Evolutionary conservation across 1,284 basidiomycete genomes (phyloP), one percentile per base, ranked within the genome.

Genomic region (Cutaneotrichosporon cavernicola): DNA sequence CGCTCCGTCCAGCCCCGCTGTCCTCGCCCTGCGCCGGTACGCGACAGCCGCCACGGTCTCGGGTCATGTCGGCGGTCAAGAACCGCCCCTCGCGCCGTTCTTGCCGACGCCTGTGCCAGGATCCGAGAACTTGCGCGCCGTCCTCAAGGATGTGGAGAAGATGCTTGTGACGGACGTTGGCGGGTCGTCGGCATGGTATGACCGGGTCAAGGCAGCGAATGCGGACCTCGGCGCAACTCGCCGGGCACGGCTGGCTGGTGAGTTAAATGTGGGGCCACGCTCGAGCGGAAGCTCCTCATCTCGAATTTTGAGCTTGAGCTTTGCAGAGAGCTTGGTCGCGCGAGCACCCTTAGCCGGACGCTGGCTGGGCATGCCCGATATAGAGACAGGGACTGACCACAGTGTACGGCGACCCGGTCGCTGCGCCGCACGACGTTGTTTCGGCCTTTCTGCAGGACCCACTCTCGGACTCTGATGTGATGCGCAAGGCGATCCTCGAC

Each of bases 371-470:
- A 9, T 18, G 8, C n/a, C 43, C 16, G 9, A 5, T 18, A 46
- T 36, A 13, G 34, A 6, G 18, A n/a, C 4, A 4, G 14, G 21
- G 14, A 31, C 58, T 47, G 40, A 62, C 11, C 2, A 13, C 53
- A 77, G 78, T 80, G 4, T 70, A 71, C 26, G 77, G 78, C n/a
- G 76, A 77, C 58, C 14, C 32, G 2, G 57, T 70, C 16, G 67
- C 73, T 6, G 73, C 67, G 7, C 72, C 75, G 2, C 64, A 68
- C 52, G 75, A 75, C 22, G 65, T 81, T 10, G 72, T 81, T 4
- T 75, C 77, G 5, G 74, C 77, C 6, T 58, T 81, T 1, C 61
- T 80, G 16, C 72, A 76, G 59, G 78, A 80, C 61, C 75, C 75
- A 2, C 67, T 77, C 2, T 61, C 70, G 0, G 73, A 75, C 53